Conservation (phyloP, 805 yeast species). For the Kluyveromyces aestuarii region DNA sequence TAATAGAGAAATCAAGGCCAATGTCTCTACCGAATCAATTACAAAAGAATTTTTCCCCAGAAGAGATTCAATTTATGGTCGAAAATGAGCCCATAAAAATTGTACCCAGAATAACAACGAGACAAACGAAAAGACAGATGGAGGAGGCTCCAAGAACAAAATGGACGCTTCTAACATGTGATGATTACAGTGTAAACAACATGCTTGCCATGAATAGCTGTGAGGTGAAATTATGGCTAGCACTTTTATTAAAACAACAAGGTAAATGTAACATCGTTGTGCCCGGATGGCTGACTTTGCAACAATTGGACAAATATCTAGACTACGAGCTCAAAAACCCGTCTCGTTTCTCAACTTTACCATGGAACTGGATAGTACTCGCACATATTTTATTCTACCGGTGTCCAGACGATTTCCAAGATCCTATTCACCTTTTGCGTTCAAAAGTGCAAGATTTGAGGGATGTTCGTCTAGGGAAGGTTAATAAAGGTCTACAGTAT, state of each 20-base stretch:
- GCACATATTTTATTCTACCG: constrained; percentile 55
- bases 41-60: constrained; percentile 53
- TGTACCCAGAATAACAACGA: constrained; percentile 53
- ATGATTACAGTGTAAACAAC: constrained; percentile 22
- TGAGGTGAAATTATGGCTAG: constrained; percentile 80
- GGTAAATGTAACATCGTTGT: constrained; percentile 77
- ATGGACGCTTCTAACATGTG: constrained; percentile 32
- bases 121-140: constrained; percentile 10
- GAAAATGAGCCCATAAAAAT: constrained; percentile 69
- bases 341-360: constrained; percentile 57
- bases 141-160: constrained; percentile 2
- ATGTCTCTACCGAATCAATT: constrained; percentile 59
- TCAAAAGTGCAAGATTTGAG: constrained; percentile 72
- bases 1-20: not conserved
- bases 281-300: constrained; percentile 71
- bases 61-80: constrained; percentile 75
- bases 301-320: constrained; percentile 44
- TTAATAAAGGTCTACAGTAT: constrained; percentile 67
- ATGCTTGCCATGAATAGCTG: constrained; percentile 54
- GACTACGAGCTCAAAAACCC: constrained; percentile 56
- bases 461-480: constrained; percentile 74
- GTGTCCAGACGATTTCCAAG: constrained; percentile 73
- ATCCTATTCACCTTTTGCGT: constrained; percentile 62
- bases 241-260: constrained; percentile 73
- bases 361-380: constrained; percentile 84